phyloP scores from a whole-genome alignment of 2,329 filamentous ascomycete genomes.

The Hymenotorrendiella dingleyae region DNA sequence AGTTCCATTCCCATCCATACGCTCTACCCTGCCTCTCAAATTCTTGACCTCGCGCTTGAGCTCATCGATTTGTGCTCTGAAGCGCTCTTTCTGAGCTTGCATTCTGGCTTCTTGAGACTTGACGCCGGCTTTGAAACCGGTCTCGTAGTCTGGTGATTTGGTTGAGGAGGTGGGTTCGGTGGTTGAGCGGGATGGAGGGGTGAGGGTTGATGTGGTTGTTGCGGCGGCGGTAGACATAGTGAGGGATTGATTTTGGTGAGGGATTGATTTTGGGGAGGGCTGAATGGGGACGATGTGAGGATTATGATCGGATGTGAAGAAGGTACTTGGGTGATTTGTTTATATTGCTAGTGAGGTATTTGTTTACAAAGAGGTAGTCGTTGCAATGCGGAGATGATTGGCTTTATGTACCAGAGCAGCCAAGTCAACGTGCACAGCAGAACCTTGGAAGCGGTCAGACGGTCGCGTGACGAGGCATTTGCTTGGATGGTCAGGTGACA shows the following conservation, averaged over 20 bases:
- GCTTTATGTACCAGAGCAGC: too few species aligned
- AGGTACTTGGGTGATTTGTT: not conserved
- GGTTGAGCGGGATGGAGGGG: slow-evolving; percentile 1
- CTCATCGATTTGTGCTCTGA: slow-evolving; percentile 1
- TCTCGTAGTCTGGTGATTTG: slow-evolving; percentile 2
- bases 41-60: slow-evolving; percentile 5
- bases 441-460: too few species aligned
- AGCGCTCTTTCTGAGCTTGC: slow-evolving; percentile 4
- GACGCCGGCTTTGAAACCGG: slow-evolving; percentile 3
- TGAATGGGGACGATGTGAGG: not conserved
- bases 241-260: not conserved
- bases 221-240: slow-evolving; percentile 2
- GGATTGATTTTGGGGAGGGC: not conserved
- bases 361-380: too few species aligned
- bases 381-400: too few species aligned
- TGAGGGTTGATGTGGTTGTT: not conserved
- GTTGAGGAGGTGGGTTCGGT: slow-evolving; percentile 1
- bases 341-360: too few species aligned
- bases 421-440: too few species aligned
- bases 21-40: slow-evolving; percentile 1
- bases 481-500: too few species aligned
- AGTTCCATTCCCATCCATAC: slow-evolving; percentile 1
- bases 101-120: slow-evolving; percentile 2
- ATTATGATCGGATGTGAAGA: not conserved
- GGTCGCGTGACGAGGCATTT: too few species aligned